Percentiles rank a stretch among this genome's conserved stretches.
These are phyloP conservation scores for Aspergillus ustus DNA, from an alignment of 2,329 filamentous ascomycete species.

Conservation along the genomic window DNA sequence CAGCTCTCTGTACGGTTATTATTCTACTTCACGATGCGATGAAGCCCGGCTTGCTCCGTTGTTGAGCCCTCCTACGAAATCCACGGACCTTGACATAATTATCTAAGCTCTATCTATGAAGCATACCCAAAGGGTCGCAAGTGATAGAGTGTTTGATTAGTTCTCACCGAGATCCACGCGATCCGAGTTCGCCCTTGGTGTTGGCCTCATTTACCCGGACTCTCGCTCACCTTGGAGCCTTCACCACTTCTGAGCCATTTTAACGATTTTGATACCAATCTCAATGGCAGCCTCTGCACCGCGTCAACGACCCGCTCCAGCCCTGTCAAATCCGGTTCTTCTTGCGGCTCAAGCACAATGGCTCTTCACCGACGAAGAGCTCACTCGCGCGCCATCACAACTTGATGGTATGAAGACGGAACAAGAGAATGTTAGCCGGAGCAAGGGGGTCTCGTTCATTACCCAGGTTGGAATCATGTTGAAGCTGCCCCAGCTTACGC, in stretches of 20 bases:
- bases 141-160: not conserved
- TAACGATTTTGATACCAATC: conserved; percentile 1
- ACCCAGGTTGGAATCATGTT: conserved; percentile 91
- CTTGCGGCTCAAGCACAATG: conserved; percentile 72
- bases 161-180: not conserved
- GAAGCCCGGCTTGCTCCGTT: conserved; percentile 20
- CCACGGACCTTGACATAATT: not conserved
- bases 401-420: conserved; percentile 76
- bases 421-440: conserved; percentile 78
- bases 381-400: conserved; percentile 80
- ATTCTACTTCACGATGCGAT: conserved; percentile 25
- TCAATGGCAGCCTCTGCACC: conserved; percentile 36
- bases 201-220: not conserved
- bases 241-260: not conserved
- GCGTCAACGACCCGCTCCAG: conserved; percentile 37
- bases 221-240: not conserved
- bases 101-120: not conserved
- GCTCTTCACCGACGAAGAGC: conserved; percentile 85
- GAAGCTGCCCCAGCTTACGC: conserved; percentile 86
- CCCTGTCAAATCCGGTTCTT: conserved; percentile 54
- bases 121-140: not conserved
- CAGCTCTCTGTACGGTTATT: conserved; percentile 14
- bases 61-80: conserved; percentile 10
- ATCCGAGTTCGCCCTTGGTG: not conserved
- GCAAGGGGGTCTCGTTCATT: conserved; percentile 96